Evolutionary conservation across 2,329 filamentous ascomycete genomes (phyloP).

Genomic region (Cucurbitaria berberidis): DNA sequence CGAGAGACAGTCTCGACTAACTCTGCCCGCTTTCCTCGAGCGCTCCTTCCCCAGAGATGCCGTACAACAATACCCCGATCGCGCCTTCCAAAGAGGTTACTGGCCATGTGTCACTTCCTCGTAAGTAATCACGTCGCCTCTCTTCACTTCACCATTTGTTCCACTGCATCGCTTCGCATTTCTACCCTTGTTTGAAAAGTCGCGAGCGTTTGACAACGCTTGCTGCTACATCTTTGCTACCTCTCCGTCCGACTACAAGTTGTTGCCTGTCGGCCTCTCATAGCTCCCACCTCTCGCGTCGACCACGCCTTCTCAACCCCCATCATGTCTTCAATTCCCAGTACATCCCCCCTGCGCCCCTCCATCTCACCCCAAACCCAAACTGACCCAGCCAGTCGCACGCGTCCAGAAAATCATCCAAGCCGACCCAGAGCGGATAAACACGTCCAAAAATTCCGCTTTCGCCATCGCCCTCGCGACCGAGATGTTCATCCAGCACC

Average conservation of each 20-base stretch:
- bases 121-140: constrained; percentile 61
- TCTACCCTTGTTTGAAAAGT: background rate
- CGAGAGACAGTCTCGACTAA: background rate
- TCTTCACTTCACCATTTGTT: background rate
- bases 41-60: constrained; percentile 63
- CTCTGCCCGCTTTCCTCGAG: background rate
- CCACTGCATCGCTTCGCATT: background rate
- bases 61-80: constrained; percentile 87
- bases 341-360: background rate
- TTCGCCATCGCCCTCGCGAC: constrained; percentile 94
- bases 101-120: constrained; percentile 81
- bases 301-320: background rate
- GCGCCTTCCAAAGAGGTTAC: constrained; percentile 81
- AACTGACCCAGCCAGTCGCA: constrained; percentile 66
- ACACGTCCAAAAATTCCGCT: constrained; percentile 86
- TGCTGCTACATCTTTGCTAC: background rate
- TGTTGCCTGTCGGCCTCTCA: background rate
- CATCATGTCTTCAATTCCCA: background rate
- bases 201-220: background rate
- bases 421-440: constrained; percentile 79
- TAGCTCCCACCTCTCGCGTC: background rate
- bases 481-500: constrained; percentile 94
- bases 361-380: background rate
- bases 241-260: background rate
- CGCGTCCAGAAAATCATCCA: constrained; percentile 95